A percentile compares a stretch with the other conserved stretches of the same genome.
phyloP scores from a whole-genome alignment of 169 alveolate species.

The Plasmodium relictum region DNA sequence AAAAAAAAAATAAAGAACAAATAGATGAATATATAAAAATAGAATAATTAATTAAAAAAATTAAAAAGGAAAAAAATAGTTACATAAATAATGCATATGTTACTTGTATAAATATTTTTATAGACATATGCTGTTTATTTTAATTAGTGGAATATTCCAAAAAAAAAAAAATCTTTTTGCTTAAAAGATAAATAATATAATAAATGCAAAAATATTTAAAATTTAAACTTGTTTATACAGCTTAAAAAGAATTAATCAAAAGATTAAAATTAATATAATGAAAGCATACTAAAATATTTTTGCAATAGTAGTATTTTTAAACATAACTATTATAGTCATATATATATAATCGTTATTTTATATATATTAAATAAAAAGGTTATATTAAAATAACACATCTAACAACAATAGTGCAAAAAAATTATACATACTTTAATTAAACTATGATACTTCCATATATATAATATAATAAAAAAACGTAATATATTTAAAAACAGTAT shows the following conservation, averaged over 20 bases:
- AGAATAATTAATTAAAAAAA: not conserved
- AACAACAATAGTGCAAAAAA: too few species aligned
- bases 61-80: not conserved
- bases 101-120: not conserved
- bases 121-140: not conserved
- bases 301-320: too few species aligned
- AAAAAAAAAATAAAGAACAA: not conserved
- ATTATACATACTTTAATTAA: too few species aligned
- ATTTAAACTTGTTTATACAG: not conserved
- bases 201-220: not conserved
- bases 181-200: not conserved
- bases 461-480: too few species aligned
- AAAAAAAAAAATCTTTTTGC: not conserved
- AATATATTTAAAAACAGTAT: too few species aligned
- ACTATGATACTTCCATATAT: too few species aligned
- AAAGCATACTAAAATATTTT: not conserved
- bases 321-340: not conserved
- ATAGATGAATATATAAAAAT: not conserved
- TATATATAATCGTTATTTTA: not conserved
- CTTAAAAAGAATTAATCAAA: conserved; percentile 4
- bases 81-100: conserved; percentile 4
- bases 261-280: conserved; percentile 10
- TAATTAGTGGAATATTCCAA: conserved; percentile 20
- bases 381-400: too few species aligned
- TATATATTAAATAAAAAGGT: too few species aligned